phyloP scores from a whole-genome alignment of 1,284 basidiomycete genomes.

The Cystobasidium pallidum region DNA sequence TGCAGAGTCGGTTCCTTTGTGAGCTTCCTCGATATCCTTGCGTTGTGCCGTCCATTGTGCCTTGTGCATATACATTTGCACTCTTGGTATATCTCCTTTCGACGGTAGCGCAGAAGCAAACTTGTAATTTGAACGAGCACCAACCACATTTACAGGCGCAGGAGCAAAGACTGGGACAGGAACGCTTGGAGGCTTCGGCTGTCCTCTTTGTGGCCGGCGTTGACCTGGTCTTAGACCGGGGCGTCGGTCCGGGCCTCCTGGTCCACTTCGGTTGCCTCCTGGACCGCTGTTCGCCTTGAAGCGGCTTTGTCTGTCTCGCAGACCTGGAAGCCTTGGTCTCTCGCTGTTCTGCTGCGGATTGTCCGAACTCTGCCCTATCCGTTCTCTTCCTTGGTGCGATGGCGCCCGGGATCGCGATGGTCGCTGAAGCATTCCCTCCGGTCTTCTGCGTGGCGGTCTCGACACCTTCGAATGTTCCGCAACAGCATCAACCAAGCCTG shows the following conservation, averaged over 20 bases:
- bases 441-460: constrained; percentile 7
- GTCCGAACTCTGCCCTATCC: background rate
- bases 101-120: background rate
- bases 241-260: background rate
- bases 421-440: background rate
- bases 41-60: constrained; percentile 9
- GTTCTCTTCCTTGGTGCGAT: background rate
- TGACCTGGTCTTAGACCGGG: background rate
- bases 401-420: background rate
- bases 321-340: constrained; percentile 2
- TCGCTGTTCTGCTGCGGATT: background rate
- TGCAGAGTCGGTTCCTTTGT: background rate
- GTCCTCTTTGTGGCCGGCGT: background rate
- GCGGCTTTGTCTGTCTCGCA: constrained; percentile 12
- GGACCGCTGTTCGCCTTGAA: constrained; percentile 3
- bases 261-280: constrained; percentile 16
- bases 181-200: background rate
- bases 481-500: constrained; percentile 13
- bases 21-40: background rate
- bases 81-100: constrained; percentile 7
- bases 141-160: background rate
- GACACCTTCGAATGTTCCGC: constrained; percentile 16
- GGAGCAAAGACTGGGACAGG: background rate
- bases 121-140: background rate
- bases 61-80: constrained; percentile 1